These are phyloP conservation scores for Teunomyces aglyptinius DNA, from an alignment of 805 yeast species.

Conservation along the genomic window DNA sequence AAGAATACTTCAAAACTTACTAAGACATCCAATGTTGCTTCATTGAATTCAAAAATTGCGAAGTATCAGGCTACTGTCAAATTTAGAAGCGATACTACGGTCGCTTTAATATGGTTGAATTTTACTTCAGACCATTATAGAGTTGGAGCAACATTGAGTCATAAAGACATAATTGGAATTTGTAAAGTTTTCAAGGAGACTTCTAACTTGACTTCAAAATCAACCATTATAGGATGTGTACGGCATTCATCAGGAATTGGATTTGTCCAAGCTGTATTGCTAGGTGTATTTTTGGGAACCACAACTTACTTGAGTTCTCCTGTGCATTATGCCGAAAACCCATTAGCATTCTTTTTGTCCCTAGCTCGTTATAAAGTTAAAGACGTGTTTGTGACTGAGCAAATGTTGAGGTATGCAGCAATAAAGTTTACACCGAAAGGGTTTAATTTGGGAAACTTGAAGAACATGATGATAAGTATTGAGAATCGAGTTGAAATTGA, in stretches of 20 bases:
- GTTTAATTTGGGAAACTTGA: slow-evolving; percentile 58
- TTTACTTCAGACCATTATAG: slow-evolving; percentile 72
- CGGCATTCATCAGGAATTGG: slow-evolving; percentile 85
- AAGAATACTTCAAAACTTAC: slow-evolving; percentile 66
- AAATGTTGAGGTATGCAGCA: slow-evolving; percentile 76
- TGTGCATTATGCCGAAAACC: slow-evolving; percentile 70
- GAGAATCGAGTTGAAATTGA: slow-evolving; percentile 70
- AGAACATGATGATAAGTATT: slow-evolving; percentile 81
- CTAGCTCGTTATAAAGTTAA: slow-evolving; percentile 76
- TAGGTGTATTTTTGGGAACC: slow-evolving; percentile 86
- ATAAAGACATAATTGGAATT: slow-evolving; percentile 64
- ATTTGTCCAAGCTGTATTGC: slow-evolving; percentile 74
- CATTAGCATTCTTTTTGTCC: slow-evolving; percentile 66
- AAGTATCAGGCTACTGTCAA: slow-evolving; percentile 40
- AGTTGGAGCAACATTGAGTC: slow-evolving; percentile 57
- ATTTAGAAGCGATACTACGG: slow-evolving; percentile 40
- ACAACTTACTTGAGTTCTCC: slow-evolving; percentile 81
- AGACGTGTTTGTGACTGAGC: slow-evolving; percentile 81
- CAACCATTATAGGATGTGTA: slow-evolving; percentile 81
- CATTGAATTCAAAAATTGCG: slow-evolving; percentile 44
- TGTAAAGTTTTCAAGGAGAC: slow-evolving; percentile 92
- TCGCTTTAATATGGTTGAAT: slow-evolving; percentile 63
- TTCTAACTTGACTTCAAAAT: slow-evolving; percentile 70
- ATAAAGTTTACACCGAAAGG: slow-evolving; percentile 58
- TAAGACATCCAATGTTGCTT: slow-evolving; percentile 36